Evolutionary conservation across 148 eudicot species (phyloP).

Genomic region (Amaranthus palmeri): DNA sequence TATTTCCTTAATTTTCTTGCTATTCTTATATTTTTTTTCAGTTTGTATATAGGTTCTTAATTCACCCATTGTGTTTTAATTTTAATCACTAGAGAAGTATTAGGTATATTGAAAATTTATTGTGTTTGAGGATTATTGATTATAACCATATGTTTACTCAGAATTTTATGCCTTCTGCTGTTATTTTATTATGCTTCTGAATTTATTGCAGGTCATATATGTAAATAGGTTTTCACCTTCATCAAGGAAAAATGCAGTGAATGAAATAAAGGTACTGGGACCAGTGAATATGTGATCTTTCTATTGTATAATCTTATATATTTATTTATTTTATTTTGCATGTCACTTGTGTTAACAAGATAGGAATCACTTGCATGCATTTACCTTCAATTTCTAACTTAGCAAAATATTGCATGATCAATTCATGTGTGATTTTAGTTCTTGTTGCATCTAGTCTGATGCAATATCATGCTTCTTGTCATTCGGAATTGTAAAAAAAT

Average conservation of each 20-base stretch:
- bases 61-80: not conserved
- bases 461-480: not conserved
- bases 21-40: not conserved
- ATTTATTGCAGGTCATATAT: constrained; percentile 69
- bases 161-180: not conserved
- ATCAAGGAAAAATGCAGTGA: constrained; percentile 85
- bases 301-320: not conserved
- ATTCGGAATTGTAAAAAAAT: not conserved
- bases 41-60: not conserved
- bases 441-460: not conserved
- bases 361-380: not conserved
- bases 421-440: not conserved
- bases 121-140: constrained; percentile 6
- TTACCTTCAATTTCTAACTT: not conserved
- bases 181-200: constrained; percentile 9
- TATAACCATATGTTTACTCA: not conserved
- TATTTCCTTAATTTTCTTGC: not conserved
- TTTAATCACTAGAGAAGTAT: not conserved
- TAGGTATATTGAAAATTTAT: not conserved
- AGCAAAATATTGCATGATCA: not conserved
- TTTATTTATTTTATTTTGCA: not conserved
- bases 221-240: constrained; percentile 81
- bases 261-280: constrained; percentile 85
- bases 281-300: constrained; percentile 1
- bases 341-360: not conserved